phyloP scores from a whole-genome alignment of 2,329 filamentous ascomycete species.

The Alternaria sp. region DNA sequence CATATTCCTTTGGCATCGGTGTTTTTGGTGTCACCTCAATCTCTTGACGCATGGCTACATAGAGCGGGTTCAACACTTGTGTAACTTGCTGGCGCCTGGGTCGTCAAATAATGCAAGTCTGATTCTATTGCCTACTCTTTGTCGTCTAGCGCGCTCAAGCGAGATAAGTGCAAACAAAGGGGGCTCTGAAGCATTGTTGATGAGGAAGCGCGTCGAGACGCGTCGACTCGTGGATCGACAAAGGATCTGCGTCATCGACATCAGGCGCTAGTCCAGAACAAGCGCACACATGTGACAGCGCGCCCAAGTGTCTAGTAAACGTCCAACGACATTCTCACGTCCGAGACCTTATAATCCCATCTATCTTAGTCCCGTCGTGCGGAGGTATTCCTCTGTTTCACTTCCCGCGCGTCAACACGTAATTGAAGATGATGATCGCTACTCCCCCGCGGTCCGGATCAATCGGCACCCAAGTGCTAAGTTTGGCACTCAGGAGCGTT shows the following conservation, averaged over 20 bases:
- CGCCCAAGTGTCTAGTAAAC: not conserved
- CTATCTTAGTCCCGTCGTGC: not conserved
- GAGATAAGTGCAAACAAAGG: not conserved
- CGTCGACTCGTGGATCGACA: not conserved
- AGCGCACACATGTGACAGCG: not conserved
- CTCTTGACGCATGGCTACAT: slow-evolving; percentile 25
- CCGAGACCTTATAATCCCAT: not conserved
- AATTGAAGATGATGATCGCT: not conserved
- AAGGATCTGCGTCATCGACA: not conserved
- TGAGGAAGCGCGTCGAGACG: not conserved
- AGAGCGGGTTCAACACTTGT: not conserved
- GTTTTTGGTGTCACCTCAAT: slow-evolving; percentile 28
- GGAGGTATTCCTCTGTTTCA: too few relatives aligned
- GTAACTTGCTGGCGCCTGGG: not conserved
- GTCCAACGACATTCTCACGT: not conserved
- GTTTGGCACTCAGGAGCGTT: slow-evolving; percentile 13
- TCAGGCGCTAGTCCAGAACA: not conserved
- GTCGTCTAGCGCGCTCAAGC: not conserved
- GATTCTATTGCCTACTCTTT: not conserved
- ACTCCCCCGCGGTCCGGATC: slow-evolving; percentile 16
- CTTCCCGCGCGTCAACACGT: not conserved
- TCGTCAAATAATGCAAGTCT: not conserved
- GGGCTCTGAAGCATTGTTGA: not conserved
- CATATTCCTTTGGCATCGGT: slow-evolving; percentile 42
- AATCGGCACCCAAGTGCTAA: slow-evolving; percentile 27